A percentile compares a stretch with the other conserved stretches of the same genome.
Conservation (phyloP, 768 basidiomycete genomes). For the Amylocystis lapponica region DNA sequence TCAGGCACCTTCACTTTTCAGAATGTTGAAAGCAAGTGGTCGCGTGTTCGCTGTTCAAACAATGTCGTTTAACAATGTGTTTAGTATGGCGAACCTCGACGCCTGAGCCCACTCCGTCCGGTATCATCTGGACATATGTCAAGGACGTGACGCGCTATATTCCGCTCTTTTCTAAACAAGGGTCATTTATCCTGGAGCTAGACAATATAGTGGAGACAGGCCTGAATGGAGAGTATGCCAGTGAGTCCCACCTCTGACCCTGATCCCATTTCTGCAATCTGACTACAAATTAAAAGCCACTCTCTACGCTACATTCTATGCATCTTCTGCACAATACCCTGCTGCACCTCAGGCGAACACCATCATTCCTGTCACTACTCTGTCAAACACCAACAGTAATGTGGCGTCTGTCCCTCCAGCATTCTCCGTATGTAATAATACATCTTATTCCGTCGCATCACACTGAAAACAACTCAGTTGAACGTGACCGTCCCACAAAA, state of each 20-base stretch:
- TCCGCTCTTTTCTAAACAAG: slow-evolving; percentile 62
- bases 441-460: neutral
- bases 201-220: slow-evolving; percentile 59
- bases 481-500: slow-evolving; percentile 69
- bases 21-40: slow-evolving; percentile 62
- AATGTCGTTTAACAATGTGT: neutral
- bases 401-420: slow-evolving; percentile 72
- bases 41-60: neutral
- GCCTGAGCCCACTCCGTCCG: slow-evolving; percentile 60
- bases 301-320: slow-evolving; percentile 67
- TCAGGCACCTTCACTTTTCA: slow-evolving; percentile 65
- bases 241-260: slow-evolving; percentile 29
- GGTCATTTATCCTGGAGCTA: slow-evolving; percentile 67
- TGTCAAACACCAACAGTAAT: slow-evolving; percentile 57
- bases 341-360: slow-evolving; percentile 54
- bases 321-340: slow-evolving; percentile 49
- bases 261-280: neutral
- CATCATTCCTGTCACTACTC: slow-evolving; percentile 66
- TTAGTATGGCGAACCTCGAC: slow-evolving; percentile 79
- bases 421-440: slow-evolving; percentile 48
- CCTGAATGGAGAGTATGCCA: slow-evolving; percentile 64
- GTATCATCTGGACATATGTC: slow-evolving; percentile 73
- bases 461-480: slow-evolving; percentile 31
- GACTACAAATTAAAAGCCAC: slow-evolving; percentile 16
- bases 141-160: slow-evolving; percentile 74